These are phyloP conservation scores for Daldinia grandis DNA, from an alignment of 495 filamentous ascomycete genomes.

Conservation along the genomic window DNA sequence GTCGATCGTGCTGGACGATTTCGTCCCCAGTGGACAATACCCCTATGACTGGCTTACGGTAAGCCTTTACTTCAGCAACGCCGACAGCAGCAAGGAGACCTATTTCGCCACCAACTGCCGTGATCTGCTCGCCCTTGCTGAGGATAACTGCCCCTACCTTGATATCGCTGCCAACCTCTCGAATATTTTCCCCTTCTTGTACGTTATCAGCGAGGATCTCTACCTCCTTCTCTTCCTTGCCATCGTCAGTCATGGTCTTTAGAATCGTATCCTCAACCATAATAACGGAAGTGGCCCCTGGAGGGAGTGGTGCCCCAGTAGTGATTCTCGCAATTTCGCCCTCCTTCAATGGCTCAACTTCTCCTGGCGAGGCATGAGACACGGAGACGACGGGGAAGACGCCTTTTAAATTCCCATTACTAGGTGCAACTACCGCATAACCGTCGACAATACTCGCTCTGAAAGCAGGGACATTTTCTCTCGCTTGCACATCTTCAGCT, in stretches of 20 bases:
- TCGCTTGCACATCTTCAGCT: conserved; percentile 81
- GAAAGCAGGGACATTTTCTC: conserved; percentile 89
- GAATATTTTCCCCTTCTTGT: conserved; percentile 81
- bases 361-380: conserved; percentile 80
- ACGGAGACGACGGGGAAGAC: conserved; percentile 86
- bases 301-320: conserved; percentile 90
- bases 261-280: conserved; percentile 97
- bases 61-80: conserved; percentile 73
- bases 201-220: conserved; percentile 84
- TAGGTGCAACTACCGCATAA: conserved; percentile 78
- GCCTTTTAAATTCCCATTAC: conserved; percentile 71
- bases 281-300: conserved; percentile 87
- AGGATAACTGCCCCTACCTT: conserved; percentile 72
- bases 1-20: conserved; percentile 78
- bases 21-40: conserved; percentile 96
- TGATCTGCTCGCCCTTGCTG: conserved; percentile 77
- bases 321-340: conserved; percentile 90
- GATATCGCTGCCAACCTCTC: conserved; percentile 92
- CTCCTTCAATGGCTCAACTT: conserved; percentile 64
- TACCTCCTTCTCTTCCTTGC: conserved; percentile 82
- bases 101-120: conserved; percentile 86
- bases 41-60: conserved; percentile 79
- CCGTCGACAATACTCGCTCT: conserved; percentile 97
- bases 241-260: conserved; percentile 75
- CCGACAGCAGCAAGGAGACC: conserved; percentile 90